phyloP scores from a whole-genome alignment of 2,329 filamentous ascomycete species.

The Myriosclerotinia curreyana region DNA sequence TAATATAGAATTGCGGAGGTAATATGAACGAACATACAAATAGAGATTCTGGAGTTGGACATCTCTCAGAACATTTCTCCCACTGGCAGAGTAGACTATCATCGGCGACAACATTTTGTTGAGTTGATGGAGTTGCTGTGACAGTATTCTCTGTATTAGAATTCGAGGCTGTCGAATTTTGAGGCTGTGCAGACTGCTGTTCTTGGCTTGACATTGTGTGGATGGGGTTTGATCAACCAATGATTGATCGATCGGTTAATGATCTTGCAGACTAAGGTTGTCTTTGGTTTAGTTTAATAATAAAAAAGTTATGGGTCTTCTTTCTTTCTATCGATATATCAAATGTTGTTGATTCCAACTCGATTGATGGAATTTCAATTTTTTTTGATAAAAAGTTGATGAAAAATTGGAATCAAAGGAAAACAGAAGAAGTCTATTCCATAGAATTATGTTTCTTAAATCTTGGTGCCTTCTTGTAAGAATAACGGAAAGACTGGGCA shows the following conservation, averaged over 20 bases:
- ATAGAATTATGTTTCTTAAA: not conserved
- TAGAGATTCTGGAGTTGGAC: constrained; percentile 42
- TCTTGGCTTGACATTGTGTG: constrained; percentile 20
- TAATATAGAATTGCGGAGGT: not conserved
- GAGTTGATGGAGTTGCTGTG: constrained; percentile 23
- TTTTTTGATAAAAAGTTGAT: not conserved
- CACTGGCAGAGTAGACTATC: constrained; percentile 44
- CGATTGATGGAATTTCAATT: not conserved
- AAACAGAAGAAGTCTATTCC: not conserved
- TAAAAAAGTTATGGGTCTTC: not conserved
- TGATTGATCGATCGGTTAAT: constrained; percentile 17
- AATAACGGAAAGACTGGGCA: constrained; percentile 14
- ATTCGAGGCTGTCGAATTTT: constrained; percentile 1
- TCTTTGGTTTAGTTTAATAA: not conserved
- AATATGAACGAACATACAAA: constrained; percentile 41
- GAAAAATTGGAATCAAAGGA: not conserved
- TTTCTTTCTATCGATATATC: not conserved
- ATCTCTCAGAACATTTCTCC: constrained; percentile 43
- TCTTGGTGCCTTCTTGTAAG: constrained; percentile 20
- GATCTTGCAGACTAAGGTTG: constrained; percentile 7
- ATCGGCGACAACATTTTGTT: constrained; percentile 32
- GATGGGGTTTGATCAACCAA: constrained; percentile 10
- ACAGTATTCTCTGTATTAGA: constrained; percentile 26
- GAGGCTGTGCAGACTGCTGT: constrained; percentile 19
- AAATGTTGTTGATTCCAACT: not conserved